Evolutionary conservation across 2,329 filamentous ascomycete species (phyloP).

Genomic region (Calonectria hawksworthii): DNA sequence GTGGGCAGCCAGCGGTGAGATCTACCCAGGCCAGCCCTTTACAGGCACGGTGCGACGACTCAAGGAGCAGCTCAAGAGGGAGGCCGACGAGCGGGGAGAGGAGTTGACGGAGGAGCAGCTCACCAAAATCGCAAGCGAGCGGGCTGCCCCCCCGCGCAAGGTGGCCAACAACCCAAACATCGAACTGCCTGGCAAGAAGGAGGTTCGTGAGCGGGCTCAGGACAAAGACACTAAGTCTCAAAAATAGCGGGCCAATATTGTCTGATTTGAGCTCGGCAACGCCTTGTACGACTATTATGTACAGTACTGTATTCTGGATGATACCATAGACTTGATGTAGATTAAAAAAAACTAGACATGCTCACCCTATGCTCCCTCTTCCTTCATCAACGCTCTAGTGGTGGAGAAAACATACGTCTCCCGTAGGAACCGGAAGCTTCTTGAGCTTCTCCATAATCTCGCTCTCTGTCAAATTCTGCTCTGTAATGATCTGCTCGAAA

Average conservation of each 20-base stretch:
- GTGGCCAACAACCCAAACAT: conserved; percentile 59
- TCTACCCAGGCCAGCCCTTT: conserved; percentile 67
- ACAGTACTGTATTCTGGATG: conserved; percentile 47
- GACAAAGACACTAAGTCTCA: conserved; percentile 26
- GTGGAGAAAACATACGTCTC: conserved; percentile 69
- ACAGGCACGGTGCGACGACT: conserved; percentile 63
- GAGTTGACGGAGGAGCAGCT: conserved; percentile 47
- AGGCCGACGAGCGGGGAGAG: conserved; percentile 51
- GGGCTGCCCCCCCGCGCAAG: conserved; percentile 38
- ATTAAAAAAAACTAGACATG: conserved; percentile 35
- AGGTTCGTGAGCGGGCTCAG: conserved; percentile 46
- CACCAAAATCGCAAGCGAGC: conserved; percentile 37
- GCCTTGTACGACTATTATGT: conserved; percentile 44
- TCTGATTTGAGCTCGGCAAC: not conserved
- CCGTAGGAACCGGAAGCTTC: conserved; percentile 65
- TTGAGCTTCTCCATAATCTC: conserved; percentile 79
- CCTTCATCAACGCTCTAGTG: conserved; percentile 50
- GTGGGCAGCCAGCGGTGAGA: conserved; percentile 62
- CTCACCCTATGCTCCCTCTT: not conserved
- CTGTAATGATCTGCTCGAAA: conserved; percentile 87
- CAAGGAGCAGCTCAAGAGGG: conserved; percentile 53
- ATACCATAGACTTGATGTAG: conserved; percentile 47
- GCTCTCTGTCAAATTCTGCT: conserved; percentile 77
- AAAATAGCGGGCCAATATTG: conserved; percentile 7
- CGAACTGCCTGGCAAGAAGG: conserved; percentile 54